Evolutionary conservation across 176 grass and related monocot species (phyloP), one percentile per base, ranked within the genome.

Genomic region (Bonia amplexicaulis): DNA sequence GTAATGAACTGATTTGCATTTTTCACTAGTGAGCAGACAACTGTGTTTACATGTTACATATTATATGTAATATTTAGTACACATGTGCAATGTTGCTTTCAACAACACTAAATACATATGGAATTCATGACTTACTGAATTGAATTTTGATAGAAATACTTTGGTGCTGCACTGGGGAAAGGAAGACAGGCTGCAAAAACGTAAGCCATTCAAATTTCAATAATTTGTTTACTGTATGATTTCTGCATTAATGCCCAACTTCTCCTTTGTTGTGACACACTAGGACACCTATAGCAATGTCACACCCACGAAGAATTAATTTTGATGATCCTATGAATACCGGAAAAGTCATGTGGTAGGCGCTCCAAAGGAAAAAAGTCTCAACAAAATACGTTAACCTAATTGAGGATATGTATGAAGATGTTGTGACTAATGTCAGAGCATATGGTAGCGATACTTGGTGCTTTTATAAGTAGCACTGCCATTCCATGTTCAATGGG

Each of bases 161-260:
- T 90, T 72, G 93, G 93, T 59, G 83, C 93, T 87, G 90, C 93
- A 59, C 79, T 95, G 42, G 93, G 93, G 53, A 92, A 92, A 74
- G 93, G 93, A 89, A 90, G 82, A 58, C 93, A 95, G 71, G 93
- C 93, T 87, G 93, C 90, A 64, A 95, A 95, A 71, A 92, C 93
- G 93, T 95, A 90, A 88, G 90, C 68, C 19, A 59, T 44, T 70
- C 17, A 44, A 47, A n/a, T 84, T 68, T 59, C 29, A 52, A 26
- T 84, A 76, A 2, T 77, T 85, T 42, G 27, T 80, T 74, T 74
- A 37, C 31, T 85, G 25, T 68, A n/a, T 76, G 19, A 54, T 81
- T 40, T 80, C 46, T 81, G n/a, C 22, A 42, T 46, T 16, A 58
- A 25, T 35, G 17, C 12, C 33, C 25, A 75, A 35, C 62, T 45